Evolutionary conservation across 2,329 filamentous ascomycete species (phyloP).

Genomic region (Plenodomus biglobosus): DNA sequence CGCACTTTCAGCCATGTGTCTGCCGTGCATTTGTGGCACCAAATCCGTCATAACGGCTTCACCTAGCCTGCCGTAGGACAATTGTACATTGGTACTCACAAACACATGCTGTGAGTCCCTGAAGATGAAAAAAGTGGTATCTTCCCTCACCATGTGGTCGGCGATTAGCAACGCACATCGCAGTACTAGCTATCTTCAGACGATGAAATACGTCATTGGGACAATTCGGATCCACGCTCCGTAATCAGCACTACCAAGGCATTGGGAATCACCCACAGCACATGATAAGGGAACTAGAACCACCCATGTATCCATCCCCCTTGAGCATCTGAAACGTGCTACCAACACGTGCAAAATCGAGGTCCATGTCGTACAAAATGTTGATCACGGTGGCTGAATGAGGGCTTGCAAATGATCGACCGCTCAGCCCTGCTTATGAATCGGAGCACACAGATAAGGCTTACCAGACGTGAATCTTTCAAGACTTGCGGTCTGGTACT

Average conservation of each 20-base stretch:
- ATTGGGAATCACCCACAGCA: neutral
- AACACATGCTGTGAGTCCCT: neutral
- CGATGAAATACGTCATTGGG: neutral
- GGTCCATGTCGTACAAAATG: neutral
- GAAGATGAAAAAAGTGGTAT: neutral
- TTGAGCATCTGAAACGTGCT: neutral
- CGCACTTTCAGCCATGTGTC: conserved; percentile 15
- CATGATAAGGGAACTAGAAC: neutral
- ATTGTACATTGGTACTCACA: neutral
- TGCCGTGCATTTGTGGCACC: conserved; percentile 1
- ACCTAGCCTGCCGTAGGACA: neutral
- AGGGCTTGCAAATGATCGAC: neutral
- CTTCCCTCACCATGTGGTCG: neutral
- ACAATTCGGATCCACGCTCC: neutral
- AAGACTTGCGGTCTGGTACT: neutral
- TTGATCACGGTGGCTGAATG: neutral
- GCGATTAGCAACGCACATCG: neutral
- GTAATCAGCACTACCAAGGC: neutral
- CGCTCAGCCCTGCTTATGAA: neutral
- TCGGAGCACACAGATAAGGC: neutral
- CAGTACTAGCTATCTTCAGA: neutral
- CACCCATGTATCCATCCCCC: neutral
- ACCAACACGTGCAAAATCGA: neutral
- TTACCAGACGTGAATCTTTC: neutral
- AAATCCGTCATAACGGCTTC: neutral